Base-by-base conservation (phyloP, 768 basidiomycete species). In the Panellus pusillus region DNA sequence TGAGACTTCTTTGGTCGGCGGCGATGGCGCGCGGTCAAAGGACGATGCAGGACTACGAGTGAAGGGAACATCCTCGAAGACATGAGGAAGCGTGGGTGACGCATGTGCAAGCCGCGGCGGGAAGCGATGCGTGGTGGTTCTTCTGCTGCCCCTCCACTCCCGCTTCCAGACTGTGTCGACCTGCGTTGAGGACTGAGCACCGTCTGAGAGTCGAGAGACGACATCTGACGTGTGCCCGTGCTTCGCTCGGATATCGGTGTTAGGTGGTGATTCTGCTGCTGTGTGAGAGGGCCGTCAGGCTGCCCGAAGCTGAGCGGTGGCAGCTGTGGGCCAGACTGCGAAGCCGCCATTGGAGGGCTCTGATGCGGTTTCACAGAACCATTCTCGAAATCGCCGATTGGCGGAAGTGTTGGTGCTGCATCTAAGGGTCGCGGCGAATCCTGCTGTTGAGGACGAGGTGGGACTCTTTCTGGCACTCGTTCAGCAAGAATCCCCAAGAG, bases 171-270 rank as follows among this genome's bases (percentile, higher is more conserved):
- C 9, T 55, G 51, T 29, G 59, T 61, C 31, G 55, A 20, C 31
- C 48, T 49, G 39, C 59, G 55, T 44, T 58, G 58, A 29, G 61
- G 63, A 49, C 57, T 56, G 18, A 61, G 57, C 24, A 62, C 52
- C 54, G 60, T 51, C 35, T 52, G 48, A 40, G 56, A 58, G 20
- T 62, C 64, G 40, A 68, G 68, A 8, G 62, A 45, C 1, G 70
- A 66, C 40, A 60, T 54, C 2, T 61, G 62, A 20, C 66, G 65
- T 14, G 55, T 57, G 28, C 66, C 62, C 12, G 70, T 70, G 54
- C 70, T 73, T 35, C 68, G 64, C 64, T 91, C 89, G 2, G 83
- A 83, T 55, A 91, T 90, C 8, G 88, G 87, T 2, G 88, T 81
- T 52, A 89, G 67, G 6, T 73, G 58, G 6, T 73, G 58, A 19